A percentile compares a stretch with the other conserved stretches of the same genome.
These are phyloP conservation scores for Athelia sp. DNA, from an alignment of 1,284 basidiomycete species.

Conservation along the genomic window DNA sequence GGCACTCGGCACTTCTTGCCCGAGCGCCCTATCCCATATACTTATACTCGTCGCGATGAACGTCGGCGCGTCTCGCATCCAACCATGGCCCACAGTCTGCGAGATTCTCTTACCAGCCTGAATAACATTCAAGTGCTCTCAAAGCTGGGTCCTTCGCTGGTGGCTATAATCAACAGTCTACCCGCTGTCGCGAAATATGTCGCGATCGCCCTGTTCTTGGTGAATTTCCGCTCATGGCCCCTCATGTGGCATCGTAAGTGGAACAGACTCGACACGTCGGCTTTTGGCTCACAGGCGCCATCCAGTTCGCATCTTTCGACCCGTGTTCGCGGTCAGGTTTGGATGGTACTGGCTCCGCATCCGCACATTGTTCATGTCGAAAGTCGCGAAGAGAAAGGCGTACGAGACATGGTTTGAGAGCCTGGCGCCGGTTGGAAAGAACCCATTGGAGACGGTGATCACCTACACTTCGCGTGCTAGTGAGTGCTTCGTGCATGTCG, in stretches of 20 bases:
- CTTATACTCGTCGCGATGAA: too few species aligned
- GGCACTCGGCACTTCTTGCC: too few species aligned
- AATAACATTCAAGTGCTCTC: too few species aligned
- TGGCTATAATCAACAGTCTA: too few species aligned
- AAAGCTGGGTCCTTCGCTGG: too few species aligned
- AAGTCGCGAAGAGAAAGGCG: constrained; percentile 28
- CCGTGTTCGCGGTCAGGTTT: constrained; percentile 35
- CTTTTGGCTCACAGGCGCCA: neutral
- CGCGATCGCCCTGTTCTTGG: constrained; percentile 33
- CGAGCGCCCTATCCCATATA: too few species aligned
- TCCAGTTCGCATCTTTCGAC: constrained; percentile 54
- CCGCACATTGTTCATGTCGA: constrained; percentile 37
- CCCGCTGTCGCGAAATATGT: constrained; percentile 28
- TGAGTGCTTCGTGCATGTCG: constrained; percentile 27
- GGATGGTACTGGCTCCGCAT: constrained; percentile 30
- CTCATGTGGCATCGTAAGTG: constrained; percentile 64
- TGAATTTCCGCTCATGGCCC: constrained; percentile 57
- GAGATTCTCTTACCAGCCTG: too few species aligned
- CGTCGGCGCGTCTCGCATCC: too few species aligned
- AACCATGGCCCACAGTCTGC: too few species aligned
- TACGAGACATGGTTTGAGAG: constrained; percentile 38
- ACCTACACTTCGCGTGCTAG: constrained; percentile 50
- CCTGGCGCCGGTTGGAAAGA: constrained; percentile 48
- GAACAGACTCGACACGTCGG: neutral
- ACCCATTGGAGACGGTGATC: constrained; percentile 44